Conservation (phyloP, 2,329 filamentous ascomycete species). For the Lecanoromycetidae sp. region DNA sequence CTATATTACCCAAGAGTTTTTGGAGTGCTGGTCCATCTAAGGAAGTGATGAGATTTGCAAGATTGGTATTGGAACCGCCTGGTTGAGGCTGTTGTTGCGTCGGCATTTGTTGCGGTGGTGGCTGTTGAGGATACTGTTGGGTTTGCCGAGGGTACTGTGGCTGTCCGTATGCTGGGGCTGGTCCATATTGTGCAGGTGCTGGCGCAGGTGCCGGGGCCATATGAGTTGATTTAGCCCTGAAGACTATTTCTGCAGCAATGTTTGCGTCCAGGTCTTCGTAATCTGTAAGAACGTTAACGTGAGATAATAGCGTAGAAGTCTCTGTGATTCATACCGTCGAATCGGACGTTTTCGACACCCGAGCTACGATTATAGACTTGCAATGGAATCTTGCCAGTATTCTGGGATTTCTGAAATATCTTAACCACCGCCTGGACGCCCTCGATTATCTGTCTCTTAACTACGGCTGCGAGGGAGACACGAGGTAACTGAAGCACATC, state of each 20-base stretch:
- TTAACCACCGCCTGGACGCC: constrained; percentile 78
- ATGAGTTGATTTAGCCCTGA: constrained; percentile 50
- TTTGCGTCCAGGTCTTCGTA: constrained; percentile 71
- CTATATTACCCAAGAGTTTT: constrained; percentile 52
- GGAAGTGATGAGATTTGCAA: constrained; percentile 53
- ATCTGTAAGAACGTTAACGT: constrained; percentile 35
- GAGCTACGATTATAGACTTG: constrained; percentile 74
- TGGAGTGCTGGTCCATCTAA: constrained; percentile 61
- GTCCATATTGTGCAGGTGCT: constrained; percentile 26
- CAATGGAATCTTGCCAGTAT: constrained; percentile 60
- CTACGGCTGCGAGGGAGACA: constrained; percentile 63
- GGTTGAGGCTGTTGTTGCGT: constrained; percentile 27
- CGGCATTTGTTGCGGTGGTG: constrained; percentile 20
- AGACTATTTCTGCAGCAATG: constrained; percentile 68
- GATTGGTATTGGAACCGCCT: constrained; percentile 33
- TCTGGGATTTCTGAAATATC: constrained; percentile 58
- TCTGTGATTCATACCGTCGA: constrained; percentile 43
- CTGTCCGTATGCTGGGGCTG: constrained; percentile 25
- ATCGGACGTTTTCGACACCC: constrained; percentile 64
- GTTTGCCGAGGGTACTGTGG: constrained; percentile 22
- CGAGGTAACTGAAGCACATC: constrained; percentile 71
- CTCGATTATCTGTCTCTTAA: constrained; percentile 74
- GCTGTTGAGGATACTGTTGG: constrained; percentile 23
- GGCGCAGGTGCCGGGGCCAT: constrained; percentile 28
- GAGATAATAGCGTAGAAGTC: constrained; percentile 3